phyloP scores from a whole-genome alignment of 106 monocot genomes.

The Agapanthus africanus region DNA sequence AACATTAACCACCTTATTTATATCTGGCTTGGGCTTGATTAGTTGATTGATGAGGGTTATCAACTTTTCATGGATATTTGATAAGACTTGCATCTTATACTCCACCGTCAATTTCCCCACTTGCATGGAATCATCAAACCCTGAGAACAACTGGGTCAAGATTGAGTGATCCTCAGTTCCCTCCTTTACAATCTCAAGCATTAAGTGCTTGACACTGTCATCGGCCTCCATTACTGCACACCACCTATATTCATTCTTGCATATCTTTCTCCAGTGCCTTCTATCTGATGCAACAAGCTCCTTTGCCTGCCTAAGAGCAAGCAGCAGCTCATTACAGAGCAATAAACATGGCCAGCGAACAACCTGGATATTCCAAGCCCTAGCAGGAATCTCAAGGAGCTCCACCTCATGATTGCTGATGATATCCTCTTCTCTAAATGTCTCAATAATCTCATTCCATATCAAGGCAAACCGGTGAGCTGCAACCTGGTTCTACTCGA shows the following conservation, averaged over 20 bases:
- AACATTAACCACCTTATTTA: constrained; percentile 47
- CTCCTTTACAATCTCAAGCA: constrained; percentile 48
- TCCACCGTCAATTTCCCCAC: constrained; percentile 50
- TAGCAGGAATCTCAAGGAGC: constrained; percentile 48
- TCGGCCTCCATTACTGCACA: constrained; percentile 69
- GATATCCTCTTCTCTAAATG: constrained; percentile 88
- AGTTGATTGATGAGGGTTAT: constrained; percentile 41
- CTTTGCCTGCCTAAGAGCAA: constrained; percentile 78
- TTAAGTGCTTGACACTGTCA: constrained; percentile 56
- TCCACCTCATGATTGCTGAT: constrained; percentile 72
- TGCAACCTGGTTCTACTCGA: constrained; percentile 67
- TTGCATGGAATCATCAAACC: constrained; percentile 49
- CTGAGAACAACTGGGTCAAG: constrained; percentile 44
- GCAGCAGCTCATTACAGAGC: constrained; percentile 75
- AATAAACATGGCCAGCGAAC: constrained; percentile 82
- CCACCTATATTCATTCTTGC: constrained; percentile 72
- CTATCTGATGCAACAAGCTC: constrained; percentile 35
- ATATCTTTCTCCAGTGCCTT: constrained; percentile 70
- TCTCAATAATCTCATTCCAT: constrained; percentile 82
- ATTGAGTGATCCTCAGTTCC: constrained; percentile 59
- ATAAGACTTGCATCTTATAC: constrained; percentile 40
- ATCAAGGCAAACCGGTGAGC: constrained; percentile 32
- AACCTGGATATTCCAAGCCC: constrained; percentile 63
- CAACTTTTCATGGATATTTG: constrained; percentile 41
- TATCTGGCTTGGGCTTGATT: constrained; percentile 48